A percentile compares a stretch with the other conserved stretches of the same genome.
Evolutionary conservation across 768 basidiomycete species (phyloP).

Genomic region (Lactarius quietus): DNA sequence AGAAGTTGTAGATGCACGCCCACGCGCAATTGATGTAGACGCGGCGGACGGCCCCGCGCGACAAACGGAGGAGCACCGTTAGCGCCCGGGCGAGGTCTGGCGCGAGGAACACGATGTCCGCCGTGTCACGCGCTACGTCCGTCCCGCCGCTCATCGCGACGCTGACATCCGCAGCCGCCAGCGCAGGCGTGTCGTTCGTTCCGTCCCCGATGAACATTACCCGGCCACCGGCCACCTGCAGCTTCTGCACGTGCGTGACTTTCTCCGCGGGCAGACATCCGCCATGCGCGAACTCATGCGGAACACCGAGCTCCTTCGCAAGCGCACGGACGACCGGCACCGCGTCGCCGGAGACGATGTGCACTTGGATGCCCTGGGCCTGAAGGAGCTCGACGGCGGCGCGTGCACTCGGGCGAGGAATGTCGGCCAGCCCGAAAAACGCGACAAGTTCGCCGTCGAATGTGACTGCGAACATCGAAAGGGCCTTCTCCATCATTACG

Average conservation of each 20-base stretch:
- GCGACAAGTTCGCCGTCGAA: slow-evolving; percentile 31
- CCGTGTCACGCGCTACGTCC: slow-evolving; percentile 41
- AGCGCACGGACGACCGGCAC: slow-evolving; percentile 41
- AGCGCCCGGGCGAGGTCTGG: slow-evolving; percentile 35
- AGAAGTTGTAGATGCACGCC: slow-evolving; percentile 42
- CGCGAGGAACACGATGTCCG: slow-evolving; percentile 45
- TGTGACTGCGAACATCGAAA: slow-evolving; percentile 43
- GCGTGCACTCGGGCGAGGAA: slow-evolving; percentile 40
- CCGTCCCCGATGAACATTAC: slow-evolving; percentile 51
- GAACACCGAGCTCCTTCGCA: slow-evolving; percentile 39
- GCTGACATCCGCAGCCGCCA: slow-evolving; percentile 49
- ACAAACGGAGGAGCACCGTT: slow-evolving; percentile 37
- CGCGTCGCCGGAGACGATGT: slow-evolving; percentile 51
- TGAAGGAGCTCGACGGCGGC: slow-evolving; percentile 38
- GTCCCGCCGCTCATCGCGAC: slow-evolving; percentile 38
- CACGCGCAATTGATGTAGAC: slow-evolving; percentile 38
- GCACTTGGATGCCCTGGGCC: slow-evolving; percentile 37
- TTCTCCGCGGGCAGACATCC: slow-evolving; percentile 49
- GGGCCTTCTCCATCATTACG: slow-evolving; percentile 38
- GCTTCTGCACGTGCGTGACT: slow-evolving; percentile 32
- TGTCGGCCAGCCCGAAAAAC: slow-evolving; percentile 43
- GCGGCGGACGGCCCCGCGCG: slow-evolving; percentile 34
- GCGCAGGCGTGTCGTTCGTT: slow-evolving; percentile 48
- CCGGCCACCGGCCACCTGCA: slow-evolving; percentile 27
- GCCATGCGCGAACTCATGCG: slow-evolving; percentile 36